phyloP scores from a whole-genome alignment of 257 asterid species.

The Plantago ovata region DNA sequence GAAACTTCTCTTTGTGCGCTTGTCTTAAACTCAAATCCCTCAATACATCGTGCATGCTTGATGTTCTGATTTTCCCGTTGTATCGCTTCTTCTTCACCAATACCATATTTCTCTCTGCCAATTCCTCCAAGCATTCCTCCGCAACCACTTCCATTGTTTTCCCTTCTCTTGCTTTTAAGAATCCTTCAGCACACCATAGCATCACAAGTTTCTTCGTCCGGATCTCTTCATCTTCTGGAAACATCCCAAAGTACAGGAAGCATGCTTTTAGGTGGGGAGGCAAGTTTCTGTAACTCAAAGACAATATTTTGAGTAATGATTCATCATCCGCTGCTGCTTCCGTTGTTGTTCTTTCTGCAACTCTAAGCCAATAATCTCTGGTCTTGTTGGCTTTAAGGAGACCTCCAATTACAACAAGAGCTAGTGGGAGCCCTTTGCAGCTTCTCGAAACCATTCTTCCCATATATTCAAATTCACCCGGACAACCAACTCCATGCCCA shows the following conservation, averaged over 20 bases:
- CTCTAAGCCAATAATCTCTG: background rate
- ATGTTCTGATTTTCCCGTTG: background rate
- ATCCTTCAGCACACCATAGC: slow-evolving; percentile 15
- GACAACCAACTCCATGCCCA: background rate
- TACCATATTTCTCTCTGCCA: background rate
- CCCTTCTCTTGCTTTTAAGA: background rate
- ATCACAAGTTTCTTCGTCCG: background rate
- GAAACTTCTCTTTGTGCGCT: background rate
- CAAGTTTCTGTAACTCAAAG: slow-evolving; percentile 10
- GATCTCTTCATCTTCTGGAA: slow-evolving; percentile 2
- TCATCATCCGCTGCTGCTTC: background rate
- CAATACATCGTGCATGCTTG: background rate
- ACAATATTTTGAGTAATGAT: background rate
- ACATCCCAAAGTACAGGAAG: background rate
- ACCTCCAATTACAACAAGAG: background rate
- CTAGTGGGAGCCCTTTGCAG: slow-evolving; percentile 1
- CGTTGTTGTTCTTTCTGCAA: background rate
- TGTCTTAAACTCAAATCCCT: slow-evolving; percentile 2
- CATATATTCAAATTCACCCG: background rate
- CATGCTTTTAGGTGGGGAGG: slow-evolving; percentile 1
- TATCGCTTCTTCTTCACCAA: background rate
- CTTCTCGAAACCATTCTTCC: background rate
- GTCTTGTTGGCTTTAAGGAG: background rate
- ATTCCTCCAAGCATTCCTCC: slow-evolving; percentile 6
- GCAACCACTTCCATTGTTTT: slow-evolving; percentile 5